Percentiles rank a stretch among this genome's conserved stretches.
Evolutionary conservation across 2,329 filamentous ascomycete species (phyloP).

Genomic region (Aspergillus alliaceus): DNA sequence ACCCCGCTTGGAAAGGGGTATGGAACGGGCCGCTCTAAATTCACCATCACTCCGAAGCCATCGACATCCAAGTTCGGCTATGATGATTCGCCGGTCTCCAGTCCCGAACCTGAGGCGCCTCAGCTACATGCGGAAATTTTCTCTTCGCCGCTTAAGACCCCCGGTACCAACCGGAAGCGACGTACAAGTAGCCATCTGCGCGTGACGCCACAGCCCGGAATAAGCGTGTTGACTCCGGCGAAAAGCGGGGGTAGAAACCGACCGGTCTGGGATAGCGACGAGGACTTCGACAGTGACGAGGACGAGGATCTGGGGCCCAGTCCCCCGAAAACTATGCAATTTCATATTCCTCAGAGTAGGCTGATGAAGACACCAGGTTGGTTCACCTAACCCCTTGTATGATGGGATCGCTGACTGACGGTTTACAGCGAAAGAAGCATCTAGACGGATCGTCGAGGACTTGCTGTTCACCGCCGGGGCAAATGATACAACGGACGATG

Average conservation of each 20-base stretch:
- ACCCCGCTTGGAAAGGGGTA: constrained; percentile 70
- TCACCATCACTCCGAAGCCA: constrained; percentile 32
- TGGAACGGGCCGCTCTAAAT: constrained; percentile 29
- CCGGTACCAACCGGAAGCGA: constrained; percentile 43
- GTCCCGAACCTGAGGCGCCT: constrained; percentile 76
- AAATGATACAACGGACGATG: constrained; percentile 38
- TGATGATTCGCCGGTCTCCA: constrained; percentile 62
- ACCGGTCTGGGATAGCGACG: constrained; percentile 72
- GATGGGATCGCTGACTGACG: not conserved
- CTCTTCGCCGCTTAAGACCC: constrained; percentile 65
- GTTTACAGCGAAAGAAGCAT: constrained; percentile 48
- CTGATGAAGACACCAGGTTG: constrained; percentile 51
- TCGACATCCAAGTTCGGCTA: constrained; percentile 28
- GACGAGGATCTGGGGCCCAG: constrained; percentile 70
- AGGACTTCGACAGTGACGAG: constrained; percentile 58
- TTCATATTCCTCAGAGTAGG: constrained; percentile 51
- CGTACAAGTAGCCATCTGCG: constrained; percentile 40
- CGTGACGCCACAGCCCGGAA: constrained; percentile 67
- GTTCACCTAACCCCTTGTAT: constrained; percentile 10
- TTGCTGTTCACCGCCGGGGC: constrained; percentile 48
- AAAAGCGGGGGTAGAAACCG: constrained; percentile 32
- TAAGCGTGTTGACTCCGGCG: constrained; percentile 80
- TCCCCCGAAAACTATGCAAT: constrained; percentile 73
- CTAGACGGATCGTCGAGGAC: constrained; percentile 50
- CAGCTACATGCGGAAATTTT: constrained; percentile 85